Evolutionary conservation across 768 basidiomycete species (phyloP).

Genomic region (Coprinopsis marcescibilis): DNA sequence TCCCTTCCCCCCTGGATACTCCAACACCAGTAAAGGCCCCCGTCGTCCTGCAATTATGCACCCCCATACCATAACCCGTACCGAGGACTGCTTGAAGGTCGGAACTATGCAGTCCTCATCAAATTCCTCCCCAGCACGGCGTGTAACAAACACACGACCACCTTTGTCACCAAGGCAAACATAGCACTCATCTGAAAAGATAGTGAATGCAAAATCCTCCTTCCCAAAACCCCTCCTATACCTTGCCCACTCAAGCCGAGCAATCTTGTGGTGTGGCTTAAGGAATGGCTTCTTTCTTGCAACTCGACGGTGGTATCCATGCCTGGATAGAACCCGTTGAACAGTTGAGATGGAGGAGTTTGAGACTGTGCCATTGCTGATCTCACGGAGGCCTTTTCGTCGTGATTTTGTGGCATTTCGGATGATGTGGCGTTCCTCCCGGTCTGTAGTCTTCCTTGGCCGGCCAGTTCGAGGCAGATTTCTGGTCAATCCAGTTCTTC

Average conservation of each 20-base stretch:
- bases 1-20: slow-evolving; percentile 19
- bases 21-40: slow-evolving; percentile 19
- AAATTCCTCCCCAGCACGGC: slow-evolving; percentile 15
- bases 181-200: slow-evolving; percentile 18
- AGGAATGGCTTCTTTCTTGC: slow-evolving; percentile 17
- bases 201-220: slow-evolving; percentile 15
- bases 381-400: neutral
- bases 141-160: slow-evolving; percentile 17
- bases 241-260: slow-evolving; percentile 15
- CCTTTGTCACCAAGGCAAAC: slow-evolving; percentile 14
- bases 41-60: slow-evolving; percentile 17
- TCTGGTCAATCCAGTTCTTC: slow-evolving; percentile 14
- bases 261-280: slow-evolving; percentile 10
- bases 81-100: slow-evolving; percentile 19
- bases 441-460: slow-evolving; percentile 3
- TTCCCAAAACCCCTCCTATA: neutral
- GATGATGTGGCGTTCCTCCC: neutral
- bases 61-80: slow-evolving; percentile 11
- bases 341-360: neutral
- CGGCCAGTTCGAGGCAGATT: slow-evolving; percentile 13
- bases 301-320: slow-evolving; percentile 16
- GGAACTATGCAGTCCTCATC: slow-evolving; percentile 17
- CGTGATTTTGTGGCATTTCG: neutral
- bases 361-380: neutral
- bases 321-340: neutral